Conservation (phyloP, 78 protist genomes). For the Bodo saltans region DNA sequence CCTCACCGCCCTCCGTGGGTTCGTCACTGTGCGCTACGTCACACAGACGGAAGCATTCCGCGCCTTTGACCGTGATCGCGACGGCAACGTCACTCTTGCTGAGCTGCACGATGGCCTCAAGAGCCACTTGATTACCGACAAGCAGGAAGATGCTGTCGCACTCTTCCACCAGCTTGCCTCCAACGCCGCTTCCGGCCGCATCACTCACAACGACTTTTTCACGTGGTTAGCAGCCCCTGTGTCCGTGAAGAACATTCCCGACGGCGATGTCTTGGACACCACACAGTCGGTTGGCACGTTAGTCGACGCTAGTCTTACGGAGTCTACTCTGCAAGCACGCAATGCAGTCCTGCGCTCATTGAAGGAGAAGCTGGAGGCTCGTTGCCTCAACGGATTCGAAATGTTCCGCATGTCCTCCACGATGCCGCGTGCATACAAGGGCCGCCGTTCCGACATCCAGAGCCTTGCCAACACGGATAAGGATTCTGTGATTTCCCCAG, state of each 20-base stretch:
- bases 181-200: constrained; percentile 3
- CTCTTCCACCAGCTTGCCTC: constrained; percentile 15
- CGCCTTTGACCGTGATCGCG: not conserved
- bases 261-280: not conserved
- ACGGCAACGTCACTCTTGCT: not conserved
- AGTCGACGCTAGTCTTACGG: too few species aligned
- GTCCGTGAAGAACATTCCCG: not conserved
- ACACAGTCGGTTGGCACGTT: not conserved
- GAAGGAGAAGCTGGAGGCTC: constrained; percentile 5
- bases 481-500: not conserved
- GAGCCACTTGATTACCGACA: not conserved
- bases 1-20: not conserved
- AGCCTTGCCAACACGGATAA: not conserved
- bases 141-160: not conserved
- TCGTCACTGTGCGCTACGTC: not conserved
- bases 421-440: constrained; percentile 1
- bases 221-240: not conserved
- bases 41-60: constrained; percentile 4
- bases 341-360: not conserved
- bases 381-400: constrained; percentile 1
- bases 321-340: too few species aligned
- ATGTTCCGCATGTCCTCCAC: constrained; percentile 14
- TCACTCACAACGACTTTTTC: not conserved
- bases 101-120: not conserved
- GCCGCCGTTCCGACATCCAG: not conserved